Base-by-base conservation (phyloP, 306 rosid species). In the Abrus precatorius region DNA sequence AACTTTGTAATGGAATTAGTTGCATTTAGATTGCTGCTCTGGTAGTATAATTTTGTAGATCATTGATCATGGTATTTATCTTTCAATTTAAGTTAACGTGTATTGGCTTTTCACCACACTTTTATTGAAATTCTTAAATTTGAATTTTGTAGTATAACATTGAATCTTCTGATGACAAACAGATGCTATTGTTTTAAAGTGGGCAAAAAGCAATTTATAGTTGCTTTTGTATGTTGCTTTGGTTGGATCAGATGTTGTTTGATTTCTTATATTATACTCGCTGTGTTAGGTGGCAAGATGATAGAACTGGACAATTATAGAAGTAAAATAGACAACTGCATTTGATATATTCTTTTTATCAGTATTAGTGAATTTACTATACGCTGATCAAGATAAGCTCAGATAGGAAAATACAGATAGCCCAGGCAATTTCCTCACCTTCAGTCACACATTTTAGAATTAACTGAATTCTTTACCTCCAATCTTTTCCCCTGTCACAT, bases 211-310 rank as follows among this genome's bases (percentile, higher is more conserved):
- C 80, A 63, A 55, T 64, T 53, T 34, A 28, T 72, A 62, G 20
- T 72, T 53, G 71, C 53, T 13, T 55, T 33, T 20, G 34, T 54
- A 2, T 77, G 48, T 72, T 78, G 44, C 32, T 55, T 72, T 44
- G 11, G 11, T 64, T 44, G 44, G 9, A 65, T 73, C 57, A 9
- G 61, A 61, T 61, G 59, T n/a, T 69, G 30, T 33, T 61, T 70
- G 61, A 45, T 71, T 53, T 70, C 75, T 64, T 53, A 64, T 71
- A 78, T 71, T 14, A 59, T 36, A 7, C 41, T 77, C 44, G 4
- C 33, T 72, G 66, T 30, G 28, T 33, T 64, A 38, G 5, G 59
- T 52, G 20, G 78, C 60, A 9, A 61, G 69, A 50, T 52, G 43
- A 50, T 52, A 77, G 14, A 13, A 40, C 47, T 66, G 66, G 44